Conservation (phyloP, 2,329 filamentous ascomycete genomes). For the Talaromyces marneffei region DNA sequence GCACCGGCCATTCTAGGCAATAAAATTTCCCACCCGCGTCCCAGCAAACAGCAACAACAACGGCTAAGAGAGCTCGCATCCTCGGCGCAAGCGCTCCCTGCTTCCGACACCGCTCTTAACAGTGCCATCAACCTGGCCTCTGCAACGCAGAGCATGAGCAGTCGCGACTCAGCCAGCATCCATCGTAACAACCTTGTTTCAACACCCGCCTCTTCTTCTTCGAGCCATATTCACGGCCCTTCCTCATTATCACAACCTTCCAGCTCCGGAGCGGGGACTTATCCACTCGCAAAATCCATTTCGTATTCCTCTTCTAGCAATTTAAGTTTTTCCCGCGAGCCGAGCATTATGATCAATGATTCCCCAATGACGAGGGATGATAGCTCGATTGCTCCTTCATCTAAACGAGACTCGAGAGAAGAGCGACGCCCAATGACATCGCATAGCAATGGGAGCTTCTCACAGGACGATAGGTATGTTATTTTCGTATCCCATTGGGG, state of each 20-base stretch:
- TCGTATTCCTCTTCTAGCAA: constrained; percentile 31
- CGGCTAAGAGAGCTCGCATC: constrained; percentile 79
- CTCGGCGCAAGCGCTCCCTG: constrained; percentile 55
- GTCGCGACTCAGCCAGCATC: constrained; percentile 32
- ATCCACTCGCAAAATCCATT: constrained; percentile 31
- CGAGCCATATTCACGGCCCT: neutral
- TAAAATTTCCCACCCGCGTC: constrained; percentile 86
- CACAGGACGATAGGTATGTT: constrained; percentile 30
- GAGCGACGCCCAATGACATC: constrained; percentile 19
- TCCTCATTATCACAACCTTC: constrained; percentile 30
- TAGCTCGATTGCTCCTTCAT: constrained; percentile 15
- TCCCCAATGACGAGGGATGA: constrained; percentile 26
- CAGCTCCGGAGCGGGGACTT: constrained; percentile 29
- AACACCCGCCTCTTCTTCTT: constrained; percentile 15
- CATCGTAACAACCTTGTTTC: constrained; percentile 24
- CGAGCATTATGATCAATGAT: constrained; percentile 24
- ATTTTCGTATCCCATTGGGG: no score
- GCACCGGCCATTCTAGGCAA: constrained; percentile 95
- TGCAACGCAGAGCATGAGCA: constrained; percentile 29
- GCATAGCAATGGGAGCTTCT: constrained; percentile 17
- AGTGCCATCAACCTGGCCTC: constrained; percentile 18
- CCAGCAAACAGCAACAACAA: constrained; percentile 70
- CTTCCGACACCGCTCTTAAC: constrained; percentile 23
- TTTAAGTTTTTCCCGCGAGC: constrained; percentile 19
- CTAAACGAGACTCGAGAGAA: constrained; percentile 27